phyloP scores from a whole-genome alignment of 176 grass and related monocot genomes.

The Phyllostachys edulis region DNA sequence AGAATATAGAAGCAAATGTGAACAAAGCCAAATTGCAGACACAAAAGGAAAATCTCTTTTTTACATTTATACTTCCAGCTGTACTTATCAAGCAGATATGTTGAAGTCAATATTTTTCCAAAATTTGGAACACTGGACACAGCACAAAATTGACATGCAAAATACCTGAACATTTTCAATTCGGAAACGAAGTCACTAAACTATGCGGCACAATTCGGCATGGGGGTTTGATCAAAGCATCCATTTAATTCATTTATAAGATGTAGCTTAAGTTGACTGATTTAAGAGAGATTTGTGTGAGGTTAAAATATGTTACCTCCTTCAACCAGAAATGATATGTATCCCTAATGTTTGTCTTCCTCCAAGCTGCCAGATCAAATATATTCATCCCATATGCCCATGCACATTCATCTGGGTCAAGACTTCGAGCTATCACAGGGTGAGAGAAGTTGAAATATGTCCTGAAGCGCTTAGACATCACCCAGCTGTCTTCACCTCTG shows the following conservation, averaged over 20 bases:
- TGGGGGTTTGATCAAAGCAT: background rate
- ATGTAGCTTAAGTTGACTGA: background rate
- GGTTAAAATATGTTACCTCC: conserved; percentile 59
- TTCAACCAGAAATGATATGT: conserved; percentile 94
- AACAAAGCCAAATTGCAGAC: background rate
- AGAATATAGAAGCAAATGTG: background rate
- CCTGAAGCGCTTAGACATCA: conserved; percentile 90
- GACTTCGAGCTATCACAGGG: conserved; percentile 63
- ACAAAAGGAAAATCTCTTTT: background rate
- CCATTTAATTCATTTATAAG: background rate
- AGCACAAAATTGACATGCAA: conserved; percentile 13
- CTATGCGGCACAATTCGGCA: background rate
- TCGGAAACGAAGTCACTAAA: conserved; percentile 2
- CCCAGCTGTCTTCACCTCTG: conserved; percentile 82
- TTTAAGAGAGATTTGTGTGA: background rate
- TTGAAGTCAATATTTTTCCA: background rate
- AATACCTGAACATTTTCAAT: conserved; percentile 17
- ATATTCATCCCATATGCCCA: conserved; percentile 97
- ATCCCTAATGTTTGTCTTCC: conserved; percentile 80
- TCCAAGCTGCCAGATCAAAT: conserved; percentile 81
- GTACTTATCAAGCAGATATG: conserved; percentile 7
- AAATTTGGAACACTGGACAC: background rate
- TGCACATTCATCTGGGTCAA: conserved; percentile 58
- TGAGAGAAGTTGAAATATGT: conserved; percentile 97
- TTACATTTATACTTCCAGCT: conserved; percentile 8